Conservation (phyloP, 352 stramenopile genomes). For the Pythium utonaiense region DNA sequence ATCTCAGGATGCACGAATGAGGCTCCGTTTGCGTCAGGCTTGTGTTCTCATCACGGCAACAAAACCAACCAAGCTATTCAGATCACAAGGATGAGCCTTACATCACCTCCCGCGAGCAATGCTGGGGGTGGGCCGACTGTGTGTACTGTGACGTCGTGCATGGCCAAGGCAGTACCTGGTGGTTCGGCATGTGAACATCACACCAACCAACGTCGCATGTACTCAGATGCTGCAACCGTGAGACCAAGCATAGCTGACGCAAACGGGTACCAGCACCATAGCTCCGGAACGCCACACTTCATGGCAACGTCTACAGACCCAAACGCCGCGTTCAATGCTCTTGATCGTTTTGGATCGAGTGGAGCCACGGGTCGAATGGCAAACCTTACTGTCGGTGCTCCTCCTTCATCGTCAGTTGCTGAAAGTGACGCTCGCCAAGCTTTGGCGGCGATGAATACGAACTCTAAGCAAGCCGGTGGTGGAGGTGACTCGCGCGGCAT, state of each 20-base stretch:
- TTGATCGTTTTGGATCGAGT: constrained; percentile 14
- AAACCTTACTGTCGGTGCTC: constrained; percentile 9
- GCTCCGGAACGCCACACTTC: background rate
- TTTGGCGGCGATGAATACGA: constrained; percentile 14
- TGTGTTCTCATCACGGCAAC: constrained; percentile 52
- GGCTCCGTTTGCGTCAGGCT: constrained; percentile 38
- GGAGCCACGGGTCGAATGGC: constrained; percentile 21
- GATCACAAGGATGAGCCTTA: constrained; percentile 19
- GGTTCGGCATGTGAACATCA: constrained; percentile 17
- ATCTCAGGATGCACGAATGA: constrained; percentile 38
- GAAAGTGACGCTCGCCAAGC: constrained; percentile 21
- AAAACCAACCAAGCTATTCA: constrained; percentile 34
- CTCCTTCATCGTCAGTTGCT: constrained; percentile 7
- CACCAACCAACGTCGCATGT: constrained; percentile 10
- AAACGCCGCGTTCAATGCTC: background rate
- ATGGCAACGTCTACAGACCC: background rate
- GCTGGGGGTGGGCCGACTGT: background rate
- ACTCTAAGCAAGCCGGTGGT: constrained; percentile 8
- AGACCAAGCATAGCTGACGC: constrained; percentile 9
- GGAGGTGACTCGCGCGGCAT: background rate
- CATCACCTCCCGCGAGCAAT: background rate
- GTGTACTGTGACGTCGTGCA: constrained; percentile 11
- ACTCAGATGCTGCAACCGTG: background rate
- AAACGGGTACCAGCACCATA: background rate
- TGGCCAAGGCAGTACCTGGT: background rate